Evolutionary conservation across 2,329 filamentous ascomycete genomes (phyloP).

Genomic region (Scedosporium boydii): DNA sequence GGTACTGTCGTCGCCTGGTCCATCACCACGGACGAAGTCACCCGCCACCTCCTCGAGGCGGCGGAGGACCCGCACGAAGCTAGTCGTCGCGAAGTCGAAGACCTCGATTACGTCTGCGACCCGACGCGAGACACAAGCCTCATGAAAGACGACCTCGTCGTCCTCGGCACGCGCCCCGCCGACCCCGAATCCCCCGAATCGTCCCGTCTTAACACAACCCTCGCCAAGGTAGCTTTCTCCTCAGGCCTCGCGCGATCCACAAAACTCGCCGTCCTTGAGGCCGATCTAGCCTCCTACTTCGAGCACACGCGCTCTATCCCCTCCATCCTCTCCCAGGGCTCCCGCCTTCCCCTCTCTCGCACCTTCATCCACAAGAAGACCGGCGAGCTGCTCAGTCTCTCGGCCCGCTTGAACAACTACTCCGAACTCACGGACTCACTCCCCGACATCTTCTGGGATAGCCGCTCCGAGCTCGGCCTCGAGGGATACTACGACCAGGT

Average conservation of each 20-base stretch:
- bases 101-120: conserved; percentile 80
- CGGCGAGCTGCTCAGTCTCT: conserved; percentile 78
- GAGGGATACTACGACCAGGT: conserved; percentile 95
- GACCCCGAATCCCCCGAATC: conserved; percentile 24
- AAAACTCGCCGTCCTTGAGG: conserved; percentile 87
- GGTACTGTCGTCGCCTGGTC: conserved; percentile 92
- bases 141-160: conserved; percentile 80
- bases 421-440: conserved; percentile 91
- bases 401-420: conserved; percentile 92
- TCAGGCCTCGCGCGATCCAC: conserved; percentile 87
- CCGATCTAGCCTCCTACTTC: conserved; percentile 73
- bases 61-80: conserved; percentile 65
- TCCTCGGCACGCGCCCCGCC: conserved; percentile 64
- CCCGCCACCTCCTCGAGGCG: conserved; percentile 63
- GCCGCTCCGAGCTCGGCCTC: conserved; percentile 74
- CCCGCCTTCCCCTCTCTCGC: conserved; percentile 36
- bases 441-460: conserved; percentile 96
- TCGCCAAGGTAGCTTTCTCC: conserved; percentile 94
- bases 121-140: conserved; percentile 60
- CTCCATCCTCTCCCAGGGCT: conserved; percentile 60
- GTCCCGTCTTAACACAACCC: conserved; percentile 44
- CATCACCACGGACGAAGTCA: conserved; percentile 66
- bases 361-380: conserved; percentile 87
- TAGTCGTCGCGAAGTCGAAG: conserved; percentile 68
- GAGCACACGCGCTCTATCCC: conserved; percentile 78